Evolutionary conservation across 1,284 basidiomycete species (phyloP).

Genomic region (Entoloma clypeatum): DNA sequence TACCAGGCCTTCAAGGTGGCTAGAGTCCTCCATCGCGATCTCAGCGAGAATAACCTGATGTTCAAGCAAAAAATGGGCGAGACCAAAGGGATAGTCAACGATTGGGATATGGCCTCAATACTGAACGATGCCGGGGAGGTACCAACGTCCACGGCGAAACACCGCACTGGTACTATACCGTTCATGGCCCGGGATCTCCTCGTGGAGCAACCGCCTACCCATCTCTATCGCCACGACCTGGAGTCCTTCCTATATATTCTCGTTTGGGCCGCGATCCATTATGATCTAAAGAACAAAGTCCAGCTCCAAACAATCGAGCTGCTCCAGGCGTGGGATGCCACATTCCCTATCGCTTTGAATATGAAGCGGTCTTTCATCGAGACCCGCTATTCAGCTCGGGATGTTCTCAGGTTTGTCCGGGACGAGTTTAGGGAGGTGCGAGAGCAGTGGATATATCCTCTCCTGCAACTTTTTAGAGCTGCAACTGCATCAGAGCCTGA

Average conservation of each 20-base stretch:
- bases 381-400: not conserved
- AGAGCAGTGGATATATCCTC: conserved; percentile 4
- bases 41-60: conserved; percentile 29
- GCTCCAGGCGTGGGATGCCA: not conserved
- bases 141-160: conserved; percentile 6
- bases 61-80: conserved; percentile 10
- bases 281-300: conserved; percentile 10
- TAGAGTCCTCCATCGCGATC: conserved; percentile 24
- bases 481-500: too few species aligned
- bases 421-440: conserved; percentile 5
- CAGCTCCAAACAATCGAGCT: not conserved
- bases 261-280: conserved; percentile 23
- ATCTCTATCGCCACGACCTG: conserved; percentile 29
- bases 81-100: conserved; percentile 24
- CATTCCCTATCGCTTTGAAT: not conserved
- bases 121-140: conserved; percentile 3
- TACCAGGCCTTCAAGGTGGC: conserved; percentile 15
- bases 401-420: not conserved
- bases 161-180: conserved; percentile 25
- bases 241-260: conserved; percentile 31
- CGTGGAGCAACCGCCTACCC: conserved; percentile 10
- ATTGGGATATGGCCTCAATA: conserved; percentile 10
- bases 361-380: conserved; percentile 3
- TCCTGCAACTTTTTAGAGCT: conserved; percentile 3
- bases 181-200: conserved; percentile 28